phyloP scores from a whole-genome alignment of 768 basidiomycete species.

The Leccinum subtestaceum region DNA sequence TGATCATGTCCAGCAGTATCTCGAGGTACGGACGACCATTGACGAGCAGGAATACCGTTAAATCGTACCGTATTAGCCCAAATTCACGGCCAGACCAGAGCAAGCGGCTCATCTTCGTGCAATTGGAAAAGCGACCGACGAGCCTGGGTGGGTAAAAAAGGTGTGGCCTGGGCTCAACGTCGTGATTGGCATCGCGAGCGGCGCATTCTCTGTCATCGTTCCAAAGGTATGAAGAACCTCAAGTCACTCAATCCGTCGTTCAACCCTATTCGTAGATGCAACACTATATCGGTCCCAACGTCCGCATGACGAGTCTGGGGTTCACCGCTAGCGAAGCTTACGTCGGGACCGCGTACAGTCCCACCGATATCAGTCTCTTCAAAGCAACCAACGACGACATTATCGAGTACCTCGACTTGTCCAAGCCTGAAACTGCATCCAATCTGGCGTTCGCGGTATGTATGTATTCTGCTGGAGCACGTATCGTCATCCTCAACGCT shows the following conservation, averaged over 20 bases:
- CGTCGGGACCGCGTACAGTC: constrained; percentile 14
- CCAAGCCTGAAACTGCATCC: constrained; percentile 11
- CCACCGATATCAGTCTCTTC: constrained; percentile 12
- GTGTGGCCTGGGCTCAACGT: constrained; percentile 16
- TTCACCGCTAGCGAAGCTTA: constrained; percentile 18
- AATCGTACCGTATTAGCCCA: constrained; percentile 1
- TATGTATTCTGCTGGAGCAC: background rate
- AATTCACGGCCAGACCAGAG: constrained; percentile 12
- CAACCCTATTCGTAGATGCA: constrained; percentile 11
- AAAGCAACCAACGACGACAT: constrained; percentile 17
- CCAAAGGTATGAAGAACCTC: constrained; percentile 8
- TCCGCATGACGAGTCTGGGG: constrained; percentile 14
- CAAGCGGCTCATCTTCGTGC: constrained; percentile 16
- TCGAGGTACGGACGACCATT: constrained; percentile 7
- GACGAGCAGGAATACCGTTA: background rate
- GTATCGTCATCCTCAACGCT: constrained; percentile 3
- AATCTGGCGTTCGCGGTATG: constrained; percentile 12
- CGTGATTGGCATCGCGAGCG: constrained; percentile 18
- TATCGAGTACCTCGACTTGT: constrained; percentile 10
- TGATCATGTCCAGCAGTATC: constrained; percentile 12
- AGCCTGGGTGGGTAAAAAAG: constrained; percentile 17
- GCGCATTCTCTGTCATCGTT: constrained; percentile 13
- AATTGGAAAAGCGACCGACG: constrained; percentile 10
- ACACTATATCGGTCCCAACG: constrained; percentile 14
- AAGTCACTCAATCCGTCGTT: no score